Evolutionary conservation across 352 stramenopile genomes (phyloP).

Genomic region (Thraustochytrium sp.): DNA sequence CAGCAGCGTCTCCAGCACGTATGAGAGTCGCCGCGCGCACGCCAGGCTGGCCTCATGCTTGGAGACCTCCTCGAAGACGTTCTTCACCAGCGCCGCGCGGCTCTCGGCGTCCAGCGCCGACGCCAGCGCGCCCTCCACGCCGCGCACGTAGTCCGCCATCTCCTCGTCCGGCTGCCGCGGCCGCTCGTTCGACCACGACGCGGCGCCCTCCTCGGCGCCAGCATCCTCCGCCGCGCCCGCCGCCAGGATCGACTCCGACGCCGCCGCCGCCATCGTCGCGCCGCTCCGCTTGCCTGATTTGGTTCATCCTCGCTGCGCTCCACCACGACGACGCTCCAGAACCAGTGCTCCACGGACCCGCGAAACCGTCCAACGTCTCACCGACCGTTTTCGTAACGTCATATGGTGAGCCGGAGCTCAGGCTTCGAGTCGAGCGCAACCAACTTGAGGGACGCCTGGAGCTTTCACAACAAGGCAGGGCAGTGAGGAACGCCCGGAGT

Average conservation of each 20-base stretch:
- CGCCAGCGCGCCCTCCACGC: constrained; percentile 14
- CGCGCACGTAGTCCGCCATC: constrained; percentile 32
- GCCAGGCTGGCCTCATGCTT: constrained; percentile 21
- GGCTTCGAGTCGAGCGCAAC: too few species aligned
- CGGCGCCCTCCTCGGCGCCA: not conserved
- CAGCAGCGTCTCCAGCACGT: constrained; percentile 23
- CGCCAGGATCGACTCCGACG: not conserved
- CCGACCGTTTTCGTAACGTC: too few species aligned
- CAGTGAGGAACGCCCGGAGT: too few species aligned
- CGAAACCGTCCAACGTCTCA: too few species aligned
- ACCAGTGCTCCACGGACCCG: too few species aligned
- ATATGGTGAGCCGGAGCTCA: too few species aligned
- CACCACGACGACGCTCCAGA: too few species aligned
- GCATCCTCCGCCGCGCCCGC: not conserved
- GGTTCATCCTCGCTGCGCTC: too few species aligned
- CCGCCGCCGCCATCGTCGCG: not conserved
- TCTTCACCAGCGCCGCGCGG: not conserved
- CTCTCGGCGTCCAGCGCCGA: constrained; percentile 25
- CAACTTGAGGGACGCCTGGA: too few species aligned
- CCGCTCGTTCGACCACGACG: not conserved
- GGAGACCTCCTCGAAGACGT: constrained; percentile 36
- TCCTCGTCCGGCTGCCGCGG: constrained; percentile 26
- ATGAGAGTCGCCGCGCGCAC: not conserved
- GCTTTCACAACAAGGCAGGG: too few species aligned
- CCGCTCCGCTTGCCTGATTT: too few species aligned